A percentile compares a stretch with the other conserved stretches of the same genome.
phyloP scores from a whole-genome alignment of 2,329 filamentous ascomycete genomes.

The Fusarium sp. region DNA sequence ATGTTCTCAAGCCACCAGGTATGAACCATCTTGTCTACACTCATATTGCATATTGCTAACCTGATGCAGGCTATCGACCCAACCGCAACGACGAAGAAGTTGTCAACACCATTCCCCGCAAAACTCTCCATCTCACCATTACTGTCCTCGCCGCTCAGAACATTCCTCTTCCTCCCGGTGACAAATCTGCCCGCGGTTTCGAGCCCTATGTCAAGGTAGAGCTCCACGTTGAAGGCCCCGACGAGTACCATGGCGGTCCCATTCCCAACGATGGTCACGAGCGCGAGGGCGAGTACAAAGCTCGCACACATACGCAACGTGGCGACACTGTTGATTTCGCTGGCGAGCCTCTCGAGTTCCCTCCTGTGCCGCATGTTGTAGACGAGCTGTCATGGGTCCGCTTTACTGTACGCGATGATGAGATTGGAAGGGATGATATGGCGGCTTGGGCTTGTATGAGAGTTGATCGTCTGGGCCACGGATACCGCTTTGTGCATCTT shows the following conservation, averaged over 20 bases:
- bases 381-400: conserved; percentile 79
- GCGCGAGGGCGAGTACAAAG: conserved; percentile 64
- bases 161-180: conserved; percentile 71
- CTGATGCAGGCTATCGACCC: conserved; percentile 49
- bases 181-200: conserved; percentile 67
- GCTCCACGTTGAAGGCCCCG: conserved; percentile 80
- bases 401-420: conserved; percentile 90
- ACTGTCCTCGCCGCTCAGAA: conserved; percentile 81
- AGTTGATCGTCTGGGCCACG: conserved; percentile 80
- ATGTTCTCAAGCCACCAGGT: conserved; percentile 85
- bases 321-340: conserved; percentile 73
- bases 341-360: conserved; percentile 69
- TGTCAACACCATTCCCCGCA: conserved; percentile 57
- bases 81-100: conserved; percentile 37
- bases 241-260: conserved; percentile 55
- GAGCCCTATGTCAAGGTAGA: conserved; percentile 86
- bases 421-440: conserved; percentile 80
- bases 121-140: conserved; percentile 76
- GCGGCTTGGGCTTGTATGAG: conserved; percentile 91
- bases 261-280: conserved; percentile 56
- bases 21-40: conserved; percentile 7
- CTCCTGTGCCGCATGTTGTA: conserved; percentile 66
- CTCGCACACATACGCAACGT: conserved; percentile 67
- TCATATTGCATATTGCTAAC: neutral
- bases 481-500: conserved; percentile 82